A percentile compares a stretch with the other conserved stretches of the same genome.
These are phyloP conservation scores for Talaromyces marneffei DNA, from an alignment of 2,329 filamentous ascomycete species.

Conservation along the genomic window DNA sequence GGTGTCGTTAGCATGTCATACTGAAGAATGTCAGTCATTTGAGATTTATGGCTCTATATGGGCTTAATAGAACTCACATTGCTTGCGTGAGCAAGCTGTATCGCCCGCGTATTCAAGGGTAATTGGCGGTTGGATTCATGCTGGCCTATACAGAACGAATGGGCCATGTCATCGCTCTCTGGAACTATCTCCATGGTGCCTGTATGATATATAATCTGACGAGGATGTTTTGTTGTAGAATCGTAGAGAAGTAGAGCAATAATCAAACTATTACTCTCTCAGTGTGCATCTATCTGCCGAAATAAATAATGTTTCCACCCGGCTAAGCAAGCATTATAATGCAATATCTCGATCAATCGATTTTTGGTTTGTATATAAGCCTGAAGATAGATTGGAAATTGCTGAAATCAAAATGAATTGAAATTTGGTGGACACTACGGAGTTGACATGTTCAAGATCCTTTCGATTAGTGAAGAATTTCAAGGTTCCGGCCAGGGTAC, in stretches of 20 bases:
- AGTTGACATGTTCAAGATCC: slow-evolving; percentile 3
- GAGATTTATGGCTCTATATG: no score
- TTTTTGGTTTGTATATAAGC: neutral
- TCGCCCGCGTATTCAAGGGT: slow-evolving; percentile 45
- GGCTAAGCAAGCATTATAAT: neutral
- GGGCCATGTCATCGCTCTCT: slow-evolving; percentile 31
- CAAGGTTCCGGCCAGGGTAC: neutral
- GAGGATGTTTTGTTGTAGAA: neutral
- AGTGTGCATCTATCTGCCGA: neutral
- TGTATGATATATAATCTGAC: neutral
- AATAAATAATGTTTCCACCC: neutral
- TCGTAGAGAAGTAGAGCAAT: neutral
- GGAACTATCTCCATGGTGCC: slow-evolving; percentile 29
- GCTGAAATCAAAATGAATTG: neutral
- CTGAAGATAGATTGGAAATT: neutral
- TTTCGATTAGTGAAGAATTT: neutral
- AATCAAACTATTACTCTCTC: neutral
- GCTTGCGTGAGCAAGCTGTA: slow-evolving; percentile 52
- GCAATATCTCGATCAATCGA: neutral
- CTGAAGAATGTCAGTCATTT: slow-evolving; percentile 30
- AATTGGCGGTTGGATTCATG: slow-evolving; percentile 52
- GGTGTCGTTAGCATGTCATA: slow-evolving; percentile 62
- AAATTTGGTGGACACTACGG: neutral
- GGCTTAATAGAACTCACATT: slow-evolving; percentile 38
- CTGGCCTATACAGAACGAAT: slow-evolving; percentile 56